Evolutionary conservation across 176 grass and related monocot genomes (phyloP).

Genomic region (Ensete glaucum): DNA sequence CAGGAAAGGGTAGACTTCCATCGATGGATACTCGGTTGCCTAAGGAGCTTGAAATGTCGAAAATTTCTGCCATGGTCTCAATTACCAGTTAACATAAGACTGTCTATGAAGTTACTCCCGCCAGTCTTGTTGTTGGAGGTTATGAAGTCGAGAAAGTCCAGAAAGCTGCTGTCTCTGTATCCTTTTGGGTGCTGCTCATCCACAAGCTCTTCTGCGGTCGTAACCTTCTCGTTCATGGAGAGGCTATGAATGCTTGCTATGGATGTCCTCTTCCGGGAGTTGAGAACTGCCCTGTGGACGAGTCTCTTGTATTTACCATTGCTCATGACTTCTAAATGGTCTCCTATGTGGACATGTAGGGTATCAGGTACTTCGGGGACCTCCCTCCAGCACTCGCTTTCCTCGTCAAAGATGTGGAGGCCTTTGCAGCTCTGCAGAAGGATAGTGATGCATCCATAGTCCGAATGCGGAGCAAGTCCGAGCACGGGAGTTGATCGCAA

Average conservation of each 20-base stretch:
- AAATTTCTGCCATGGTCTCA: background rate
- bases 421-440: constrained; percentile 49
- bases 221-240: constrained; percentile 31
- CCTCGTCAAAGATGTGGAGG: constrained; percentile 44
- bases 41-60: no score
- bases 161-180: constrained; percentile 4
- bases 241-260: constrained; percentile 31
- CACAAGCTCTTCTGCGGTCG: background rate
- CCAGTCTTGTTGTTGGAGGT: no score
- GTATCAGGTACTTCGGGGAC: constrained; percentile 21
- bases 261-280: constrained; percentile 14
- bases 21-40: no score
- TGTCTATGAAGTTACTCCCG: background rate
- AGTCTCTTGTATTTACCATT: constrained; percentile 20
- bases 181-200: background rate
- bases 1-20: no score
- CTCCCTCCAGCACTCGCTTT: constrained; percentile 26
- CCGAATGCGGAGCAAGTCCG: constrained; percentile 51
- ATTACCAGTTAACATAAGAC: background rate
- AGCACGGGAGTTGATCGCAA: constrained; percentile 23
- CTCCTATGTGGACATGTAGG: constrained; percentile 65
- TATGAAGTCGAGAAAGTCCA: background rate
- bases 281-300: constrained; percentile 7
- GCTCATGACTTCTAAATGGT: constrained; percentile 39
- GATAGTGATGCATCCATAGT: constrained; percentile 68